Evolutionary conservation across 495 filamentous ascomycete species (phyloP).

Genomic region (Hypomontagnella monticulosa): DNA sequence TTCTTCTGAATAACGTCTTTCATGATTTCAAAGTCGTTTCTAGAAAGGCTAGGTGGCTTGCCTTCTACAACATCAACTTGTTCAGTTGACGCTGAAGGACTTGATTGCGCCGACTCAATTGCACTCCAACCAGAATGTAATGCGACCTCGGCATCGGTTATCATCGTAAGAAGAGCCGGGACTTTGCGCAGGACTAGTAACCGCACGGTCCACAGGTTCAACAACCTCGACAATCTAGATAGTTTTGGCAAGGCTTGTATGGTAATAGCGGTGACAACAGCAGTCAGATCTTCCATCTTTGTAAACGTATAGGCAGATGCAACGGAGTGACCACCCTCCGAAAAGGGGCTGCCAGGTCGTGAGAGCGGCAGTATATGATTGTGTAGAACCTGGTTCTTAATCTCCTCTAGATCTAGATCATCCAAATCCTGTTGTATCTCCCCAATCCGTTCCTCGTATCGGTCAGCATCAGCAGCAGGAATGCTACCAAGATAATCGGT

Average conservation of each 20-base stretch:
- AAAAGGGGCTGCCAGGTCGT: slow-evolving; percentile 61
- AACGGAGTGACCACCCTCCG: slow-evolving; percentile 50
- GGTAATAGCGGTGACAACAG: slow-evolving; percentile 87
- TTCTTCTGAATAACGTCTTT: slow-evolving; percentile 71
- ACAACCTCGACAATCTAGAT: slow-evolving; percentile 71
- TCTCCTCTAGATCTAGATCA: slow-evolving; percentile 82
- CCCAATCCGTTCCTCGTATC: slow-evolving; percentile 78
- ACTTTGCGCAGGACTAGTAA: slow-evolving; percentile 76
- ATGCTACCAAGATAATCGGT: slow-evolving; percentile 74
- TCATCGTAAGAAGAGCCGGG: slow-evolving; percentile 71
- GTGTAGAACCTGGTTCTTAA: slow-evolving; percentile 87
- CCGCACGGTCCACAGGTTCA: slow-evolving; percentile 80
- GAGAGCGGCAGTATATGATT: slow-evolving; percentile 72
- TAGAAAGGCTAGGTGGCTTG: slow-evolving; percentile 46
- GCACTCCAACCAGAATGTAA: slow-evolving; percentile 70
- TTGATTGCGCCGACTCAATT: slow-evolving; percentile 52
- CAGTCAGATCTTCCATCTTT: slow-evolving; percentile 83
- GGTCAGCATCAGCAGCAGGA: slow-evolving; percentile 64
- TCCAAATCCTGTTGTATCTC: slow-evolving; percentile 82
- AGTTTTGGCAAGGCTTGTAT: slow-evolving; percentile 85
- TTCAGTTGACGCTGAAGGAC: slow-evolving; percentile 25
- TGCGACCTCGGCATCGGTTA: slow-evolving; percentile 70
- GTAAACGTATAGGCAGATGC: slow-evolving; percentile 60
- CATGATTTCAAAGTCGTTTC: slow-evolving; percentile 68
- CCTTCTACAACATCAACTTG: slow-evolving; percentile 1